Conservation (phyloP, 2,329 filamentous ascomycete genomes). For the Cryphonectria naterciae region DNA sequence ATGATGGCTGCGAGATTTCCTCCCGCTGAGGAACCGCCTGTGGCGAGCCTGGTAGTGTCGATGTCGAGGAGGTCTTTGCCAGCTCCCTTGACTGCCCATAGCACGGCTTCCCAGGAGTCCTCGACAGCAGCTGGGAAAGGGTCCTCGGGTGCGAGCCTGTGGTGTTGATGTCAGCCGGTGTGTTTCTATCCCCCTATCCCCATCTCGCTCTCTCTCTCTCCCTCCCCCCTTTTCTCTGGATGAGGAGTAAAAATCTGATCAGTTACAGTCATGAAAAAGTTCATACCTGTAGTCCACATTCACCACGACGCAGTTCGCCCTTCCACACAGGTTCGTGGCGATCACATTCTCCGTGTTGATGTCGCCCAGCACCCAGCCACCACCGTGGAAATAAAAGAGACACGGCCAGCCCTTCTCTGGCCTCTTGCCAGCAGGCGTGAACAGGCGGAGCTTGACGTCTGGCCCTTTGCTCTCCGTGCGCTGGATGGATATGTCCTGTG, state of each 20-base stretch:
- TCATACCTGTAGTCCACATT: constrained; percentile 58
- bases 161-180: constrained; percentile 12
- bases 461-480: constrained; percentile 52
- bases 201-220: neutral
- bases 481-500: constrained; percentile 47
- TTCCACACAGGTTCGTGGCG: constrained; percentile 56
- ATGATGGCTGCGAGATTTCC: constrained; percentile 35
- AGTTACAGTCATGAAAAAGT: neutral
- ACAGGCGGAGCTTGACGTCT: constrained; percentile 51
- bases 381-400: constrained; percentile 61
- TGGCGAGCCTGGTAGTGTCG: constrained; percentile 39
- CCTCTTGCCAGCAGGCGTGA: constrained; percentile 50
- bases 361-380: constrained; percentile 62
- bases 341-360: constrained; percentile 62
- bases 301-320: constrained; percentile 56
- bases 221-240: no score
- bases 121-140: constrained; percentile 61
- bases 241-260: no score
- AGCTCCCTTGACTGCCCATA: constrained; percentile 45
- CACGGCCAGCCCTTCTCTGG: constrained; percentile 57
- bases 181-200: neutral
- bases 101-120: constrained; percentile 59
- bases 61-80: constrained; percentile 41
- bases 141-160: constrained; percentile 58
- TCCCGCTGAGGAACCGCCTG: constrained; percentile 38